Evolutionary conservation across 192 early-diverging fungal genomes (phyloP).

Genomic region (Backusella parvicylindrica): DNA sequence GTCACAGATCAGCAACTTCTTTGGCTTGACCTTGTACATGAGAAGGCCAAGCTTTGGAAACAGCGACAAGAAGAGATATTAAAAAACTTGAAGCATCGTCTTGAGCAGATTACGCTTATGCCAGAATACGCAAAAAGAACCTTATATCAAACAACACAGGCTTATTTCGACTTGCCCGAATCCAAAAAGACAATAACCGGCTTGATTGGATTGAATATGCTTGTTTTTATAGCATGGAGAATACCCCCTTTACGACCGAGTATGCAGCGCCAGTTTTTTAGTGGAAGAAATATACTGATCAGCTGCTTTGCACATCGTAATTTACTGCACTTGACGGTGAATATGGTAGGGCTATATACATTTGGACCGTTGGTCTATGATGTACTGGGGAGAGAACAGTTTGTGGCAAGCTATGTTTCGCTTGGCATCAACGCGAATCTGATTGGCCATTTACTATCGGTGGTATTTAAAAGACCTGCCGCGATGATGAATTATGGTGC

Average conservation of each 20-base stretch:
- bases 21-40: not conserved
- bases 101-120: not conserved
- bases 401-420: conserved; percentile 75
- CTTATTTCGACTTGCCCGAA: conserved; percentile 1
- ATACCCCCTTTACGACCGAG: conserved; percentile 54
- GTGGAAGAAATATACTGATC: conserved; percentile 80
- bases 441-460: conserved; percentile 57
- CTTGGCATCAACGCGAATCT: conserved; percentile 65
- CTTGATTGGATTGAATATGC: conserved; percentile 66
- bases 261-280: conserved; percentile 66
- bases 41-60: conserved; percentile 2
- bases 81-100: not conserved
- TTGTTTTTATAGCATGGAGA: conserved; percentile 77
- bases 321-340: conserved; percentile 72
- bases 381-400: conserved; percentile 63
- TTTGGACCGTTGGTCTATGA: conserved; percentile 53
- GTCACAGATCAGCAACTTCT: not conserved
- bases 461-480: conserved; percentile 40
- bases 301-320: conserved; percentile 73
- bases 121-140: not conserved
- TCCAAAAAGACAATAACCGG: conserved; percentile 18
- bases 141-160: not conserved
- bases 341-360: conserved; percentile 74
- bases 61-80: not conserved
- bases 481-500: conserved; percentile 67